phyloP scores from a whole-genome alignment of 2,329 filamentous ascomycete species.

The Dothistroma septosporum region DNA sequence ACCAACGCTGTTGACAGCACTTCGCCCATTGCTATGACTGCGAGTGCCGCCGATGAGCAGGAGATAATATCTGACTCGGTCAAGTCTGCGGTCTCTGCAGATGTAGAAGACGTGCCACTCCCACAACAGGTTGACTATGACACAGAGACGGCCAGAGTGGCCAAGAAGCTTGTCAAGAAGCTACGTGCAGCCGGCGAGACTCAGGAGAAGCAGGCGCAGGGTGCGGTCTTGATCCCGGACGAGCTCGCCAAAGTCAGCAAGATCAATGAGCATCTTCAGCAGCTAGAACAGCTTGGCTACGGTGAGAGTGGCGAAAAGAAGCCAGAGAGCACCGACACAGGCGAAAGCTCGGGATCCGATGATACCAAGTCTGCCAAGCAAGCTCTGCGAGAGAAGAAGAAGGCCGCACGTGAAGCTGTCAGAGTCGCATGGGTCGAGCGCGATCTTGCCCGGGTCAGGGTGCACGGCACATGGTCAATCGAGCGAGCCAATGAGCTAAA shows the following conservation, averaged over 20 bases:
- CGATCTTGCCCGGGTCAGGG: constrained; percentile 14
- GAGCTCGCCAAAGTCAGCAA: neutral
- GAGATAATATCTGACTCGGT: neutral
- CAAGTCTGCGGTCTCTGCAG: neutral
- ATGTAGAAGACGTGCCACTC: neutral
- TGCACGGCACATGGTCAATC: constrained; percentile 13
- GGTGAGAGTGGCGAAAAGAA: neutral
- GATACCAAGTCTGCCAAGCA: constrained; percentile 1
- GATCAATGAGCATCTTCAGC: neutral
- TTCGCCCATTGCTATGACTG: neutral
- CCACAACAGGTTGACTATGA: neutral
- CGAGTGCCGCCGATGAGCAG: neutral
- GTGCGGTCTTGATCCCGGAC: neutral
- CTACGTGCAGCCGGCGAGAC: neutral
- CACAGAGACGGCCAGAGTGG: neutral
- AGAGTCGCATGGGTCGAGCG: constrained; percentile 21
- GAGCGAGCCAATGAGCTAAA: constrained; percentile 10
- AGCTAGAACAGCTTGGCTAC: neutral
- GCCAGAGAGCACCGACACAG: neutral
- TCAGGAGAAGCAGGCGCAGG: neutral
- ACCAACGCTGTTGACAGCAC: neutral
- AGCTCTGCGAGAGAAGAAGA: constrained; percentile 11
- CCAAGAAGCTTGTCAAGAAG: neutral
- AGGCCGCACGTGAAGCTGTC: constrained; percentile 18
- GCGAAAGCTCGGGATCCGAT: neutral